Conservation (phyloP, 345 rosid species). For the Corchorus capsularis region DNA sequence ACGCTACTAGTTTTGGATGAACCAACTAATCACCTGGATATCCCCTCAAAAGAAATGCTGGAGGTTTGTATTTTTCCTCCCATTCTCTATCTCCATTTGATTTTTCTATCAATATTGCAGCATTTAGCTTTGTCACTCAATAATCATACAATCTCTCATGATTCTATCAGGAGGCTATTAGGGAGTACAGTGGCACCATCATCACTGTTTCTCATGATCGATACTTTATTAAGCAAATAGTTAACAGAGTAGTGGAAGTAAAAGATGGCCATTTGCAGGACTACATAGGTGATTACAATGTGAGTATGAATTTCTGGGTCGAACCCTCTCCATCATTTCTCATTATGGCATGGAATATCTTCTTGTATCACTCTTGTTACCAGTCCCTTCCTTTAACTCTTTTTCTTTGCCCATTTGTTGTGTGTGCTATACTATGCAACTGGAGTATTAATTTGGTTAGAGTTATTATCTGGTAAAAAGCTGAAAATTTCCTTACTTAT, state of each 20-base stretch:
- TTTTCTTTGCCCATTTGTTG: neutral
- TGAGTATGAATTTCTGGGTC: constrained; percentile 25
- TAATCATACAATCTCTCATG: neutral
- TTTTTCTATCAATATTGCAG: neutral
- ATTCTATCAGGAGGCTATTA: constrained; percentile 78
- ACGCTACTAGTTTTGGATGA: constrained; percentile 84
- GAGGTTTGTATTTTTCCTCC: constrained; percentile 55
- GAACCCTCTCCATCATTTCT: neutral
- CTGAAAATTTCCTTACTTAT: no score
- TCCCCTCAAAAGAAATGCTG: constrained; percentile 98
- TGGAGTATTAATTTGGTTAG: neutral
- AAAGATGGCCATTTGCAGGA: constrained; percentile 67
- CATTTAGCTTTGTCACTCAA: neutral
- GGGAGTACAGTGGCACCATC: constrained; percentile 81
- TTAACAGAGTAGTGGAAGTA: constrained; percentile 91
- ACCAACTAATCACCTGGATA: constrained; percentile 96
- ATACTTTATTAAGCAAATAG: constrained; percentile 92
- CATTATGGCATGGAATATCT: neutral
- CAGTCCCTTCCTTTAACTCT: neutral
- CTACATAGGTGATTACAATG: constrained; percentile 88
- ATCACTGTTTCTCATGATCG: constrained; percentile 89
- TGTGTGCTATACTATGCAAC: neutral
- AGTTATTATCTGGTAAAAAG: neutral
- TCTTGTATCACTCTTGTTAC: neutral
- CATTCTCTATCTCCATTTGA: neutral